Conservation (phyloP, 2,329 filamentous ascomycete genomes). For the Exophiala xenobiotica region DNA sequence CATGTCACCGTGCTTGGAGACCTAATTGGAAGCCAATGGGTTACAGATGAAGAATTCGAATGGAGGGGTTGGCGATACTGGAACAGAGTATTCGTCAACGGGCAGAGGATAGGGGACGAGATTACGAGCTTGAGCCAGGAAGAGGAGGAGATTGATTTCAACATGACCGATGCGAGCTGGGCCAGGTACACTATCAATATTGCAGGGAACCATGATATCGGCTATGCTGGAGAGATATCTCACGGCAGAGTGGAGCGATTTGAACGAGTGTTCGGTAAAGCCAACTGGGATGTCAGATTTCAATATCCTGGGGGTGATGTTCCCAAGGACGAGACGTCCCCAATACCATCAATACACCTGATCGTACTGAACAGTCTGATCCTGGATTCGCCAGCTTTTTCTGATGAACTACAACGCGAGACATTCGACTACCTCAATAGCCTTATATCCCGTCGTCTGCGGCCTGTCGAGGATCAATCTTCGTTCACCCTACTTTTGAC, state of each 20-base stretch:
- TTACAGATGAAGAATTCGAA: conserved; percentile 79
- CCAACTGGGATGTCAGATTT: conserved; percentile 88
- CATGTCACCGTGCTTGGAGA: conserved; percentile 90
- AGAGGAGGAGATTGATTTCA: conserved; percentile 49
- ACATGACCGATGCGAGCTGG: conserved; percentile 58
- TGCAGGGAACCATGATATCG: conserved; percentile 93
- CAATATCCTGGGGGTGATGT: conserved; percentile 44
- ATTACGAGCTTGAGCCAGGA: conserved; percentile 36
- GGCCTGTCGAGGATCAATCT: conserved; percentile 61
- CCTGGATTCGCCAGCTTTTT: conserved; percentile 77
- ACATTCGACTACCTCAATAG: conserved; percentile 72
- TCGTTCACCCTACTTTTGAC: conserved; percentile 83
- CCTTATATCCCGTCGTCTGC: conserved; percentile 56
- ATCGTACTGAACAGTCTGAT: conserved; percentile 91
- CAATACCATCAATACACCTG: conserved; percentile 67
- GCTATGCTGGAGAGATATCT: conserved; percentile 89
- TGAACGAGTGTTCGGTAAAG: conserved; percentile 77
- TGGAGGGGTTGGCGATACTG: conserved; percentile 73
- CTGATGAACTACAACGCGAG: conserved; percentile 65
- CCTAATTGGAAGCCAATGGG: conserved; percentile 92
- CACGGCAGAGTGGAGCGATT: conserved; percentile 74
- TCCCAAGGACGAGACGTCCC: not conserved
- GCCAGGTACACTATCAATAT: conserved; percentile 78
- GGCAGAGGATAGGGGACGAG: conserved; percentile 59
- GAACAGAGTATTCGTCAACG: conserved; percentile 72